A percentile compares a stretch with the other conserved stretches of the same genome.
Conservation (phyloP, 2,329 filamentous ascomycete species). For the Venturia pyrina region DNA sequence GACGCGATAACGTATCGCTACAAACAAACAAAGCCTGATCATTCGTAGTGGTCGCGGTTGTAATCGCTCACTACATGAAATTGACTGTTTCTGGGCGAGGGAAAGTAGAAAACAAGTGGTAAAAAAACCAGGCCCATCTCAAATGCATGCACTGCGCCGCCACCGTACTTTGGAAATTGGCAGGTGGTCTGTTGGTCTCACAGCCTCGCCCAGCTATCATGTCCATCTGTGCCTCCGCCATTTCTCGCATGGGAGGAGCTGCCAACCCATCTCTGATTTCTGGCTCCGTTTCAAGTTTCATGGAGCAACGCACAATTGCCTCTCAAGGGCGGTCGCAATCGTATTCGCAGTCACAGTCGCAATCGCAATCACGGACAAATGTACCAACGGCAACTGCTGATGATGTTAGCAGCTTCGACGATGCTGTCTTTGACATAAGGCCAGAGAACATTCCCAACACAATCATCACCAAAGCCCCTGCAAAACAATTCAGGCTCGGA, state of each 20-base stretch:
- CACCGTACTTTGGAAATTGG: neutral
- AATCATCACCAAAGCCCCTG: neutral
- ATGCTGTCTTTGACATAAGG: neutral
- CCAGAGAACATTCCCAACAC: neutral
- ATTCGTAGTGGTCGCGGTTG: too few species aligned
- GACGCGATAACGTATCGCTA: too few species aligned
- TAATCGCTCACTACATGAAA: too few species aligned
- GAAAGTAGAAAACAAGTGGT: too few species aligned
- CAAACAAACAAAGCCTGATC: too few species aligned
- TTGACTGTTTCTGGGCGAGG: too few species aligned
- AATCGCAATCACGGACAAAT: neutral
- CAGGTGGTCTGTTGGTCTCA: neutral
- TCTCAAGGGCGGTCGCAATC: too few species aligned
- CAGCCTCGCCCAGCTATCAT: neutral
- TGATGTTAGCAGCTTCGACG: neutral
- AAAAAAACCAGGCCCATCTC: neutral
- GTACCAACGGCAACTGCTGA: neutral
- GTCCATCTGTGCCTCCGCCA: neutral
- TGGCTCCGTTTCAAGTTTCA: neutral
- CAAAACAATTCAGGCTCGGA: conserved; percentile 6
- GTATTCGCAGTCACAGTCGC: neutral
- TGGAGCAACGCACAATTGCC: neutral
- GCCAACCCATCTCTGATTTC: neutral
- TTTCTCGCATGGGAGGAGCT: neutral
- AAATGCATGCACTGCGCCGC: neutral